Percentiles rank a stretch among this genome's conserved stretches.
phyloP scores from a whole-genome alignment of 1,284 basidiomycete genomes.

The Leccinum insolens region DNA sequence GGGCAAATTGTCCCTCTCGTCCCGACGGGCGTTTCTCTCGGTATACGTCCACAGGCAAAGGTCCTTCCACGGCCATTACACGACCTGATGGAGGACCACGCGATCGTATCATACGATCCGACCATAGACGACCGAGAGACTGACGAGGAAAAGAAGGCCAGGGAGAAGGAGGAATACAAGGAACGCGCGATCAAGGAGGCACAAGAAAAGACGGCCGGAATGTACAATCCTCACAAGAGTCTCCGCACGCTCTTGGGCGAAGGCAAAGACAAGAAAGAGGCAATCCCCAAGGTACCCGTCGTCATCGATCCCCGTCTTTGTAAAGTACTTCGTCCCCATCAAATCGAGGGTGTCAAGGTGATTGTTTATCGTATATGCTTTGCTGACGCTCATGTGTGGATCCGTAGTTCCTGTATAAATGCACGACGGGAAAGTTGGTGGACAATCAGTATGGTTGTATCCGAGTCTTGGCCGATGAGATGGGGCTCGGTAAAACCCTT shows the following conservation, averaged over 20 bases:
- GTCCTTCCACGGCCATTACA: conserved; percentile 91
- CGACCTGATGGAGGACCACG: conserved; percentile 97
- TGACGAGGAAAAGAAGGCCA: conserved; percentile 75
- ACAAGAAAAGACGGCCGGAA: conserved; percentile 63
- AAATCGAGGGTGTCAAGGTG: conserved; percentile 97
- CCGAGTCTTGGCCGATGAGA: conserved; percentile 93
- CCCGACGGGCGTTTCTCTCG: conserved; percentile 79
- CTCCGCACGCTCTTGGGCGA: conserved; percentile 84
- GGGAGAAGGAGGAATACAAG: conserved; percentile 71
- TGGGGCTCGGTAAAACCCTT: conserved; percentile 96
- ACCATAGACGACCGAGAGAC: conserved; percentile 93
- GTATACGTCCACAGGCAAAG: conserved; percentile 82
- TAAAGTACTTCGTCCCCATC: conserved; percentile 94
- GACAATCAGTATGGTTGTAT: conserved; percentile 93
- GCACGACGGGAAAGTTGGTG: conserved; percentile 91
- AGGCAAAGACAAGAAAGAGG: conserved; percentile 67
- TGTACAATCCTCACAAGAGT: conserved; percentile 92
- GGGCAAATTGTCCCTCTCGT: conserved; percentile 71
- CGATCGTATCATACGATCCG: conserved; percentile 97
- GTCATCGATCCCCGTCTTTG: conserved; percentile 91
- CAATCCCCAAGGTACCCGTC: conserved; percentile 86
- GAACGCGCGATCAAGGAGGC: conserved; percentile 67
- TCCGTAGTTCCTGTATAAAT: conserved; percentile 88
- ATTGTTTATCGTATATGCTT: conserved; percentile 20
- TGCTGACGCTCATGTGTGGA: conserved; percentile 17